phyloP scores from a whole-genome alignment of 257 asterid genomes.

The Penstemon davidsonii region DNA sequence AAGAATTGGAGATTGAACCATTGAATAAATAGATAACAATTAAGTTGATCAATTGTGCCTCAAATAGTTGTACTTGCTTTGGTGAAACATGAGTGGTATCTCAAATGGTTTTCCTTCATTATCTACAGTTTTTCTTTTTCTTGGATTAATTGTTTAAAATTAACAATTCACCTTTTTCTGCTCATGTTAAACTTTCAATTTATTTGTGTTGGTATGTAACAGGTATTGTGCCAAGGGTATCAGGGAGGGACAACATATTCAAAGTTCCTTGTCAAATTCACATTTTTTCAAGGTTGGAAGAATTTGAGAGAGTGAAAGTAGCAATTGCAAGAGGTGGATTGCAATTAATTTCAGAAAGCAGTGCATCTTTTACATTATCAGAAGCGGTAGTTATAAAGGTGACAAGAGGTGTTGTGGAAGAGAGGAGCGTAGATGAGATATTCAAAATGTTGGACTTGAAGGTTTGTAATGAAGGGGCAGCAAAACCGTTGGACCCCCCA shows the following conservation, averaged over 20 bases:
- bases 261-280: conserved; percentile 54
- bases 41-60: no score
- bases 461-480: conserved; percentile 33
- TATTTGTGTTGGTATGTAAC: conserved; percentile 16
- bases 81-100: background rate
- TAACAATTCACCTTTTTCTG: background rate
- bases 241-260: conserved; percentile 29
- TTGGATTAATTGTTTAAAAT: background rate
- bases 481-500: conserved; percentile 54
- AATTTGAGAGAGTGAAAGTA: conserved; percentile 39
- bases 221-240: conserved; percentile 60
- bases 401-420: conserved; percentile 25
- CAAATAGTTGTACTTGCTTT: no score
- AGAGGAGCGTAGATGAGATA: conserved; percentile 49
- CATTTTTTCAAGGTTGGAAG: conserved; percentile 45
- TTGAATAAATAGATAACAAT: no score
- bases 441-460: conserved; percentile 49
- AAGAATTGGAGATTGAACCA: no score
- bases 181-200: background rate
- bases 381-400: conserved; percentile 42
- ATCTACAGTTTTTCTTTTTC: background rate
- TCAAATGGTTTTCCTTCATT: background rate
- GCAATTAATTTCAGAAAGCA: conserved; percentile 37
- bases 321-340: conserved; percentile 44
- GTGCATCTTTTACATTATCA: conserved; percentile 39